A percentile compares a stretch with the other conserved stretches of the same genome.
Evolutionary conservation across 441 rosid genomes (phyloP).

Genomic region (Gossypium schwendimanii): DNA sequence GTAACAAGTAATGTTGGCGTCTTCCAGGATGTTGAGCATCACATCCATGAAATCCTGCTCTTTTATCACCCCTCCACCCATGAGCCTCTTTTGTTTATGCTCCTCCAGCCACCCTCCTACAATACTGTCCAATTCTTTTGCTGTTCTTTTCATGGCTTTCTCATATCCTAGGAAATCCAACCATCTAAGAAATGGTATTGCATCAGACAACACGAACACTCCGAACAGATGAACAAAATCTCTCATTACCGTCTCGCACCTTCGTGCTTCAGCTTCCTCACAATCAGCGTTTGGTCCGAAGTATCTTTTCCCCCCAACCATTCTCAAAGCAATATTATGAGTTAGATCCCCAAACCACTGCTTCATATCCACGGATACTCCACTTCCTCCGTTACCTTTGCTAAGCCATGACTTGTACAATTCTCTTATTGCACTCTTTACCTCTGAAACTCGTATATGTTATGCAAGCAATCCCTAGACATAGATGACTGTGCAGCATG

Average conservation of each 20-base stretch:
- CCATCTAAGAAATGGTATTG: conserved; percentile 34
- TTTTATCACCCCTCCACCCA: not conserved
- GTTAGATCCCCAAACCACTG: conserved; percentile 29
- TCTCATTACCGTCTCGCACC: conserved; percentile 12
- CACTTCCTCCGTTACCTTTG: not conserved
- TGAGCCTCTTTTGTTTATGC: not conserved
- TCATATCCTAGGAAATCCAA: conserved; percentile 34
- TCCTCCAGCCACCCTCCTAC: conserved; percentile 34
- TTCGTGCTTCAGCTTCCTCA: not conserved
- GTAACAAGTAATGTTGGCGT: conserved; percentile 8
- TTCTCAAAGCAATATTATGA: conserved; percentile 25
- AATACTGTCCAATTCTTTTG: conserved; percentile 20
- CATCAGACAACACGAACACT: conserved; percentile 26
- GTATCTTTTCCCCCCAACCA: conserved; percentile 30
- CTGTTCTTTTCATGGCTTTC: conserved; percentile 29
- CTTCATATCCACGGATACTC: conserved; percentile 30
- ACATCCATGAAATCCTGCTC: conserved; percentile 38
- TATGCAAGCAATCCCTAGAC: no score
- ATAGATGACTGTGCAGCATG: no score
- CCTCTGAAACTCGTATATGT: conserved; percentile 25
- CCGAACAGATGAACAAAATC: conserved; percentile 24
- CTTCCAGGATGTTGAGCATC: conserved; percentile 27
- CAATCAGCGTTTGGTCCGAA: conserved; percentile 12
- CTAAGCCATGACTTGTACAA: conserved; percentile 13
- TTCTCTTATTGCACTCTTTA: conserved; percentile 15